Base-by-base conservation (phyloP, 2,329 filamentous ascomycete genomes). In the Albophoma yamanashiensis region DNA sequence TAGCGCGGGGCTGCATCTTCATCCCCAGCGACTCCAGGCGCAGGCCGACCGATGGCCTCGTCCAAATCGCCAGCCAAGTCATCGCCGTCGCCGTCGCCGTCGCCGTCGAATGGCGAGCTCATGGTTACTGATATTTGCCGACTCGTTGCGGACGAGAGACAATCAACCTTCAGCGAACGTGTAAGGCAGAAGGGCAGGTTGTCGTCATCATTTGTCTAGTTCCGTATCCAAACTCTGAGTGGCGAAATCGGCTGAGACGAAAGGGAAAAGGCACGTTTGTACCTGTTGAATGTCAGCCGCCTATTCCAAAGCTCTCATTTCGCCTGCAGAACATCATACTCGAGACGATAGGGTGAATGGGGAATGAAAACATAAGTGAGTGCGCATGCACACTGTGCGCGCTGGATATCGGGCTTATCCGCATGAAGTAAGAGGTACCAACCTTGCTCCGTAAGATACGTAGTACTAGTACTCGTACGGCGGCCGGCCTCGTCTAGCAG, bases 1-100 rank as follows among this genome's bases (percentile, higher is more conserved):
- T 73, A 76, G 60, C 67, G 68, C 5, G 74, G 73, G 17, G 74
- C 74, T 39, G 62, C 60, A 15, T 68, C 64, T 4, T 64, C 60
- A 42, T 56, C 55, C 52, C 55, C 50, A 25, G 38, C 4, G 50
- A 47, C 27, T 39, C 56, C 50, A n/a, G 56, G 58, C 22, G 25
- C 50, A 8, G 38, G 34, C 50, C 45, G 25, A 31, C 8, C n/a
- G n/a, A 5, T 14, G 20, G 47, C 27, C 7, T 38, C 64, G 38
- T 62, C 60, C 14, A 27, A 47, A 47, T 60, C 50, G 45, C 17
- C 57, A 31, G 38, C 53, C 7, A 45, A 36, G 7, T 17, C 39
- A 47, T 58, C 62, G 6, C 56, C 58, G 34, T 56, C 55, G 1
- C 15, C 50, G 42, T 58, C 62, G 6, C 56, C 58, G 34, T 56